Percentiles rank a stretch among this genome's conserved stretches.
Conservation (phyloP, 2,329 filamentous ascomycete species). For the Tolypocladium ovalisporum region DNA sequence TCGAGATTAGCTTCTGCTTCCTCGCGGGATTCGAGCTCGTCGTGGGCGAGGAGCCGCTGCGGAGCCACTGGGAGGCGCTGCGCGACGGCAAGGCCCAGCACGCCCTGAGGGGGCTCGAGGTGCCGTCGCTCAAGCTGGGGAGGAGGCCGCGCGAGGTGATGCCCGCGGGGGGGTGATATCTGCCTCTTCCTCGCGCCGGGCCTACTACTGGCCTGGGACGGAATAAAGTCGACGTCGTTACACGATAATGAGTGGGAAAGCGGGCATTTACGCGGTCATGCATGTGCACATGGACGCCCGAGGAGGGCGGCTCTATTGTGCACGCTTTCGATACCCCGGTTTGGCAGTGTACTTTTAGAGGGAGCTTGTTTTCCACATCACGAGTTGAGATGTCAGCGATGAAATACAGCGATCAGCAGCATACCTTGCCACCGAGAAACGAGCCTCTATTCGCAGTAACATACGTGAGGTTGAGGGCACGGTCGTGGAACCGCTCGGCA, state of each 20-base stretch:
- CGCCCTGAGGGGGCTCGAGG: slow-evolving; percentile 12
- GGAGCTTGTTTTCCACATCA: too few species aligned
- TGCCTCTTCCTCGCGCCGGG: too few species aligned
- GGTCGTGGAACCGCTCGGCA: neutral
- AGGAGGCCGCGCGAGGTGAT: slow-evolving; percentile 7
- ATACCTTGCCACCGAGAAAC: neutral
- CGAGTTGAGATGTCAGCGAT: neutral
- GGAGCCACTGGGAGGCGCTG: slow-evolving; percentile 21
- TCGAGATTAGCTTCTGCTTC: slow-evolving; percentile 87
- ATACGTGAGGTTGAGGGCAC: neutral
- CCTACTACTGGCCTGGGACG: neutral
- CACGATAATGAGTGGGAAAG: neutral
- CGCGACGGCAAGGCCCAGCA: slow-evolving; percentile 16
- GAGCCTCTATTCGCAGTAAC: too few species aligned
- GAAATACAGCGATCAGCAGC: too few species aligned
- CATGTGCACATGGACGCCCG: neutral
- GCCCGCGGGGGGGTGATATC: neutral
- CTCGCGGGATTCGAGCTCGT: slow-evolving; percentile 77
- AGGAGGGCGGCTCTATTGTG: neutral
- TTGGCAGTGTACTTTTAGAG: neutral
- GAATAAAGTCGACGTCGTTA: neutral
- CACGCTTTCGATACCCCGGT: neutral
- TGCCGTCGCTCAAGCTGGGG: slow-evolving; percentile 17
- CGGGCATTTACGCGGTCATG: neutral
- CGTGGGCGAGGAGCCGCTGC: slow-evolving; percentile 22